A percentile compares a stretch with the other conserved stretches of the same genome.
These are phyloP conservation scores for Cladosporium austrohemisphaericum DNA, from an alignment of 2,329 filamentous ascomycete species.

Conservation along the genomic window DNA sequence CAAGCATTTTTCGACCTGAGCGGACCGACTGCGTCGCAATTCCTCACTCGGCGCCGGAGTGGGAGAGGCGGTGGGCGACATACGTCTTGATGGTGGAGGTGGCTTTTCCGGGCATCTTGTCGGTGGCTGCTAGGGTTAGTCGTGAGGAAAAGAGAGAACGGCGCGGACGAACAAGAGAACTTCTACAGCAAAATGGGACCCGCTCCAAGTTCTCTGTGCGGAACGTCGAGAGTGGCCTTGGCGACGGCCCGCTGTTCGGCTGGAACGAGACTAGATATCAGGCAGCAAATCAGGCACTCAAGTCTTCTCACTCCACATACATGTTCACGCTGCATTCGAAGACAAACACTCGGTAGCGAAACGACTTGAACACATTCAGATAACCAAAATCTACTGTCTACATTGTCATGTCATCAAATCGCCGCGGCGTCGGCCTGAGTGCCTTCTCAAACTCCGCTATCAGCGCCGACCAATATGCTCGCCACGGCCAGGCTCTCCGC, in stretches of 20 bases:
- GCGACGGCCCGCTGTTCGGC: slow-evolving; percentile 3
- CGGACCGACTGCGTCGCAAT: slow-evolving; percentile 75
- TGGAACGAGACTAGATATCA: neutral
- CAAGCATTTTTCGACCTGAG: slow-evolving; percentile 66
- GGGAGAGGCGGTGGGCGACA: slow-evolving; percentile 39
- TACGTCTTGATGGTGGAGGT: slow-evolving; percentile 51
- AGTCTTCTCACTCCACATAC: neutral
- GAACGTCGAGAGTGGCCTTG: slow-evolving; percentile 9
- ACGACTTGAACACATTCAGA: neutral
- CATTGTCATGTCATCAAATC: slow-evolving; percentile 50
- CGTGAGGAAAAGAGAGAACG: slow-evolving; percentile 37
- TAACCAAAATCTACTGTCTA: too few relatives aligned
- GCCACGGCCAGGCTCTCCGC: slow-evolving; percentile 83
- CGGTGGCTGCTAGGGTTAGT: slow-evolving; percentile 30
- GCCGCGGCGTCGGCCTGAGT: slow-evolving; percentile 83
- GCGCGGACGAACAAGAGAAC: slow-evolving; percentile 19
- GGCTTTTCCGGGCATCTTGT: slow-evolving; percentile 51
- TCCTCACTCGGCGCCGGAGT: slow-evolving; percentile 40
- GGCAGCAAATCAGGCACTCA: neutral
- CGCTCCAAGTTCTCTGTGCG: slow-evolving; percentile 2
- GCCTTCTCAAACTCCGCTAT: slow-evolving; percentile 84
- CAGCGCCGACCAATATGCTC: slow-evolving; percentile 83
- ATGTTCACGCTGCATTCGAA: neutral
- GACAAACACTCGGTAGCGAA: neutral
- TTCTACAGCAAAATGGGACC: slow-evolving; percentile 15